Evolutionary conservation across 2,329 filamentous ascomycete genomes (phyloP).

Genomic region (Aspergillus puulaauensis): DNA sequence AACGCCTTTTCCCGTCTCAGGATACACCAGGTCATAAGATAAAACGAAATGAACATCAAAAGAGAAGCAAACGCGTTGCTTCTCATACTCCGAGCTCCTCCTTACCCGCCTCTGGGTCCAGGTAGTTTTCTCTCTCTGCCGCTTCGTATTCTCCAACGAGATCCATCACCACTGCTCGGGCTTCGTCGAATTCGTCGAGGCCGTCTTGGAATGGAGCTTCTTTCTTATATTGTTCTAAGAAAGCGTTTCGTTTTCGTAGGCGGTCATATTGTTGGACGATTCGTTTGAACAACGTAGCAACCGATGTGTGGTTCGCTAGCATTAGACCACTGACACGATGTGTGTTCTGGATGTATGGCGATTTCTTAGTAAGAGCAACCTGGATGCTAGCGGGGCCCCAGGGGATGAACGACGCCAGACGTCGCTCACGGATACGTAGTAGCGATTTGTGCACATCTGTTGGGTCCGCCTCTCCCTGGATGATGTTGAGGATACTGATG

Average conservation of each 20-base stretch:
- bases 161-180: conserved; percentile 85
- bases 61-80: conserved; percentile 11
- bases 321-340: conserved; percentile 95
- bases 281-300: conserved; percentile 92
- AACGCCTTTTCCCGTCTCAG: conserved; percentile 19
- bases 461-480: conserved; percentile 96
- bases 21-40: conserved; percentile 20
- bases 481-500: conserved; percentile 98
- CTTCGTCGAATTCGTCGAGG: conserved; percentile 91
- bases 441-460: conserved; percentile 98
- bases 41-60: conserved; percentile 11
- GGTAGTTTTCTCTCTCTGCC: conserved; percentile 84
- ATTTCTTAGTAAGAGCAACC: conserved; percentile 93
- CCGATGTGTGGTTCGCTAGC: conserved; percentile 97
- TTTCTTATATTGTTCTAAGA: conserved; percentile 94
- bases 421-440: conserved; percentile 88
- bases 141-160: conserved; percentile 94
- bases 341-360: conserved; percentile 90
- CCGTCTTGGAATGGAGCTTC: conserved; percentile 91
- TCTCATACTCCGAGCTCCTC: conserved; percentile 32
- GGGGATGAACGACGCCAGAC: conserved; percentile 93
- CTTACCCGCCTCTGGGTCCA: conserved; percentile 68
- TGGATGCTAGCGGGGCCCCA: conserved; percentile 98
- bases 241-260: conserved; percentile 93
- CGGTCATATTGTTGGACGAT: conserved; percentile 91